phyloP scores from a whole-genome alignment of 2,329 filamentous ascomycete genomes.

The Bertia moriformis region DNA sequence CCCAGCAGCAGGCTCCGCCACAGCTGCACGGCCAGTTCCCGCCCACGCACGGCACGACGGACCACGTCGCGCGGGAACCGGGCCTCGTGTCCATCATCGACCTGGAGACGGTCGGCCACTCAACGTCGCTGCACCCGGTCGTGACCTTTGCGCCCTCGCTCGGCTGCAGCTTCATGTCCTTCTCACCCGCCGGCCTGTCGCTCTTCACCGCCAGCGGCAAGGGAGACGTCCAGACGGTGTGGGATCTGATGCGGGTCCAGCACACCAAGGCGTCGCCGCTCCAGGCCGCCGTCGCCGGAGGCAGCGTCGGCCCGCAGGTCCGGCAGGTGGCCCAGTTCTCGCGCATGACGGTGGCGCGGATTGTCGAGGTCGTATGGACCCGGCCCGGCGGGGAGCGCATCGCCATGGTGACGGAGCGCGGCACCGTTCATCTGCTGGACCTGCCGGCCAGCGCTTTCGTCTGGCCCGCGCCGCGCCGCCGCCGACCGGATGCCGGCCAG shows the following conservation, averaged over 20 bases:
- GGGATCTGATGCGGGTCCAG: constrained; percentile 60
- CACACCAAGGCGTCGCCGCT: constrained; percentile 46
- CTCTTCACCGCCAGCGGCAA: constrained; percentile 70
- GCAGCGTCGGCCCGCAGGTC: constrained; percentile 40
- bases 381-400: constrained; percentile 67
- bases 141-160: constrained; percentile 58
- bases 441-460: constrained; percentile 69
- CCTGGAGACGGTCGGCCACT: constrained; percentile 40
- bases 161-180: constrained; percentile 69
- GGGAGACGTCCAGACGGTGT: constrained; percentile 70
- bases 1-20: not conserved
- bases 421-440: constrained; percentile 87
- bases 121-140: constrained; percentile 41
- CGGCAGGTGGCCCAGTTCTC: constrained; percentile 80
- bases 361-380: constrained; percentile 82
- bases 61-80: constrained; percentile 49
- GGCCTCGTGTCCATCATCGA: constrained; percentile 65
- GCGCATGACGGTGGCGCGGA: constrained; percentile 78
- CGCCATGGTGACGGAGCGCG: constrained; percentile 81
- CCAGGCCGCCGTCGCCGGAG: constrained; percentile 33
- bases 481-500: constrained; percentile 26
- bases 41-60: constrained; percentile 55
- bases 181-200: constrained; percentile 59
- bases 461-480: constrained; percentile 64
- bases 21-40: constrained; percentile 42